Conservation (phyloP, 352 stramenopile species). For the Pythium dissimile region DNA sequence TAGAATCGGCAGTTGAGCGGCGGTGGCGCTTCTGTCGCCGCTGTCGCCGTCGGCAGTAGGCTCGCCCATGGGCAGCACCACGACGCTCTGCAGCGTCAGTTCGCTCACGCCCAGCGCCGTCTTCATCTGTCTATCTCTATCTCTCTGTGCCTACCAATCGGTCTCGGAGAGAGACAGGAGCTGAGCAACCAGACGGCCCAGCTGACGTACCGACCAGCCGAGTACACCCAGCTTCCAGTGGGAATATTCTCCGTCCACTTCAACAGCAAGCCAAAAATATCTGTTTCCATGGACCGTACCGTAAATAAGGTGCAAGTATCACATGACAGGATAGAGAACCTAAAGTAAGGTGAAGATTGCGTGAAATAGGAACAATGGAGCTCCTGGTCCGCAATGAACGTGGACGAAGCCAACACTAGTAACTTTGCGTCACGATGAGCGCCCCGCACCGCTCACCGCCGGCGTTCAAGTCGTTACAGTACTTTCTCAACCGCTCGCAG, state of each 20-base stretch:
- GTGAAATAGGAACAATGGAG: neutral
- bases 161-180: no score
- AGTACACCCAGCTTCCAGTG: neutral
- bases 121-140: conserved; percentile 9
- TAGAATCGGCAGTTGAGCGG: conserved; percentile 15
- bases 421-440: neutral
- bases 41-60: neutral
- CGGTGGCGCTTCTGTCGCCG: no score
- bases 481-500: conserved; percentile 63
- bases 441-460: neutral
- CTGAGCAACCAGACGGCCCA: no score
- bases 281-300: neutral
- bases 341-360: neutral
- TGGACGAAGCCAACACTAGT: neutral
- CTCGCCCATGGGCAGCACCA: conserved; percentile 2
- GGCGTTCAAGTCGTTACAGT: conserved; percentile 67
- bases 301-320: neutral
- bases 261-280: neutral
- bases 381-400: no score
- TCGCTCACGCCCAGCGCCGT: conserved; percentile 15
- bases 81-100: conserved; percentile 14
- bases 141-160: neutral
- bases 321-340: neutral
- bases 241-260: neutral
- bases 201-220: neutral